Evolutionary conservation across 1,284 basidiomycete species (phyloP), one percentile per base, ranked within the genome.

Genomic region (Melampsora americana): DNA sequence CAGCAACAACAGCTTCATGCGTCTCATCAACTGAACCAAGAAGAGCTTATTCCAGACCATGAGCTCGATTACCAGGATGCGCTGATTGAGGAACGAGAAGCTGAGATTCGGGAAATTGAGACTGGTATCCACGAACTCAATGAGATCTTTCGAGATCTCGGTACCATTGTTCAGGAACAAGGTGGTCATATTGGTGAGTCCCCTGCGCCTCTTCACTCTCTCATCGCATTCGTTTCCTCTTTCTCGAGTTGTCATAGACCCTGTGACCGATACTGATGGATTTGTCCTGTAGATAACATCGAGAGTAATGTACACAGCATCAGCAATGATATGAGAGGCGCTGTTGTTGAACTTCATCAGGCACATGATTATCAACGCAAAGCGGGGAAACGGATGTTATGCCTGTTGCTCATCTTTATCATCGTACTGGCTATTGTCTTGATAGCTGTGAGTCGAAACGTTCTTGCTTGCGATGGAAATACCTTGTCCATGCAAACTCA

Each of bases 11-110:
- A 84, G 77, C 78, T 78, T 32, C 83, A 82, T 66, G 78, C 79
- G n/a, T 80, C 82, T 69, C 61, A 79, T 30, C 80, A 82, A 73
- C 80, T 81, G 39, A 80, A 79, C 12, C 79, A 78, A 18, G 79
- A 82, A 66, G 69, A 79, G 7, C 77, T 79, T 4, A 79, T 82
- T 79, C 85, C 66, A 88, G 92, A 83, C 85, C 95, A 67, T 90
- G 95, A 99, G 83, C 87, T 98, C 35, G 93, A 93, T 48, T 95
- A 95, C 83, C 96, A 99, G 82, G 95, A 99, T 81, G 92, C 92
- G 14, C 85, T 99, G 48, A 96, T 99, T 78, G 91, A 92, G 77
- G 95, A 98, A 83, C 91, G 96, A 23, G 95, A 99, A 83, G 86
- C 86, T 0, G 95, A 98, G 82, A 99, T 99, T 77, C 88, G 91